Conservation (phyloP, 2,329 filamentous ascomycete genomes). For the Aureobasidium sp. region DNA sequence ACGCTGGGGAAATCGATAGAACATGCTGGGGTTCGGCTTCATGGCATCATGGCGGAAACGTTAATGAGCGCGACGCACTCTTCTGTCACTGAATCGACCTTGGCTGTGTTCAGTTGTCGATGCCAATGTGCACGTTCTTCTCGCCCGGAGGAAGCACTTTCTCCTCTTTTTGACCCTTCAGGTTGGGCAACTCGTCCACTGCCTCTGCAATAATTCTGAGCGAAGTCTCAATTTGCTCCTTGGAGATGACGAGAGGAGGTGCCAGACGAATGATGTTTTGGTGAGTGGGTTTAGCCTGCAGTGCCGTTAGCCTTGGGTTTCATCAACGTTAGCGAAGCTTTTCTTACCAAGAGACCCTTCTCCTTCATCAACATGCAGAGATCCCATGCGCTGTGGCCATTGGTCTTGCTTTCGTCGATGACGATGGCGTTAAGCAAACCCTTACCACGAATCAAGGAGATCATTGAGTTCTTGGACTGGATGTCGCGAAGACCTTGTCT, state of each 20-base stretch:
- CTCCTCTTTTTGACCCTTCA: constrained; percentile 50
- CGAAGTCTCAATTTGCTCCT: constrained; percentile 72
- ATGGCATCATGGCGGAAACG: constrained; percentile 12
- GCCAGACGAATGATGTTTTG: constrained; percentile 97
- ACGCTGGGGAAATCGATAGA: constrained; percentile 11
- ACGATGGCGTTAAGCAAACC: constrained; percentile 92
- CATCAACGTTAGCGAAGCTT: constrained; percentile 44
- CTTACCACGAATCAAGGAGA: constrained; percentile 79
- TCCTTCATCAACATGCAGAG: constrained; percentile 90
- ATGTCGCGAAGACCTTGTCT: constrained; percentile 68
- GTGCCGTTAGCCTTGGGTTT: constrained; percentile 43
- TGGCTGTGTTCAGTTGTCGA: constrained; percentile 43
- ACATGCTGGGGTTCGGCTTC: constrained; percentile 4
- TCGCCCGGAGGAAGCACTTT: constrained; percentile 50
- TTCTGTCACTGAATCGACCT: neutral
- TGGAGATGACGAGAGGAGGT: constrained; percentile 90
- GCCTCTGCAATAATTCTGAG: constrained; percentile 74
- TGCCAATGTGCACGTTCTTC: constrained; percentile 52
- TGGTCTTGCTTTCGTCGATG: constrained; percentile 81
- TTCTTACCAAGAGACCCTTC: constrained; percentile 75
- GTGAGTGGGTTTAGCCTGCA: constrained; percentile 92
- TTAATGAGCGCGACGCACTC: constrained; percentile 2
- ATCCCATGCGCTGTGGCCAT: constrained; percentile 88
- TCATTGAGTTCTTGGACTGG: constrained; percentile 58
- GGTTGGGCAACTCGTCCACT: constrained; percentile 67